phyloP scores from a whole-genome alignment of 2,329 filamentous ascomycete species.

The Pseudogymnoascus sp. region DNA sequence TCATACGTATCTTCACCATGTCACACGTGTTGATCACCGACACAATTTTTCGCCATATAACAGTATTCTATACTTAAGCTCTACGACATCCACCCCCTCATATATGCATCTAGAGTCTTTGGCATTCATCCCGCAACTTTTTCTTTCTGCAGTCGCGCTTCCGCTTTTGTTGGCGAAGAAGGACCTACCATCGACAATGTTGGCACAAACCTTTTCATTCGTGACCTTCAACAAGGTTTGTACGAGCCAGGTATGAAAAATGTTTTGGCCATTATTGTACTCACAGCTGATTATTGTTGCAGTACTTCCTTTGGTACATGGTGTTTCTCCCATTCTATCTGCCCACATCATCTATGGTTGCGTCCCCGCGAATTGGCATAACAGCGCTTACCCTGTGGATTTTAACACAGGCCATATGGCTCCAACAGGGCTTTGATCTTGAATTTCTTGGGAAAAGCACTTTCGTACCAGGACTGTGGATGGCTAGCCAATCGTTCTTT shows the following conservation, averaged over 20 bases:
- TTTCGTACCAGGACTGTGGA: conserved; percentile 78
- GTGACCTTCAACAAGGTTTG: conserved; percentile 98
- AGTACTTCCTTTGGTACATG: conserved; percentile 99
- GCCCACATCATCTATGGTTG: conserved; percentile 64
- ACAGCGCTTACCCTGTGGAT: conserved; percentile 65
- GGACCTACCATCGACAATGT: conserved; percentile 73
- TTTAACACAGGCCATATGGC: conserved; percentile 62
- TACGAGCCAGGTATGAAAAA: conserved; percentile 71
- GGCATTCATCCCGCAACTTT: conserved; percentile 80
- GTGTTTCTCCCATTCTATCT: conserved; percentile 88
- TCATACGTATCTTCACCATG: conserved; percentile 88
- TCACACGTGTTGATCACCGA: conserved; percentile 87
- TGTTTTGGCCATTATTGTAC: not conserved
- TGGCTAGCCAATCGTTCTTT: conserved; percentile 70
- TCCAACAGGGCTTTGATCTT: conserved; percentile 64
- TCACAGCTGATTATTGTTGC: not conserved
- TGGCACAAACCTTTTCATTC: conserved; percentile 94
- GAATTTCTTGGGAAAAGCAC: conserved; percentile 75
- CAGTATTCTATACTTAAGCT: conserved; percentile 77
- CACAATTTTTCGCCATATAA: conserved; percentile 99
- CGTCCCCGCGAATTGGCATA: conserved; percentile 50
- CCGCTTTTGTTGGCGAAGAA: conserved; percentile 70
- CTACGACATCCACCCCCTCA: conserved; percentile 43
- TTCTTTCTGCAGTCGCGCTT: conserved; percentile 69
- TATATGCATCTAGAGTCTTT: conserved; percentile 57